Evolutionary conservation across 805 yeast species (phyloP), one percentile per base, ranked within the genome.

Genomic region (Ogataea ramenticola): DNA sequence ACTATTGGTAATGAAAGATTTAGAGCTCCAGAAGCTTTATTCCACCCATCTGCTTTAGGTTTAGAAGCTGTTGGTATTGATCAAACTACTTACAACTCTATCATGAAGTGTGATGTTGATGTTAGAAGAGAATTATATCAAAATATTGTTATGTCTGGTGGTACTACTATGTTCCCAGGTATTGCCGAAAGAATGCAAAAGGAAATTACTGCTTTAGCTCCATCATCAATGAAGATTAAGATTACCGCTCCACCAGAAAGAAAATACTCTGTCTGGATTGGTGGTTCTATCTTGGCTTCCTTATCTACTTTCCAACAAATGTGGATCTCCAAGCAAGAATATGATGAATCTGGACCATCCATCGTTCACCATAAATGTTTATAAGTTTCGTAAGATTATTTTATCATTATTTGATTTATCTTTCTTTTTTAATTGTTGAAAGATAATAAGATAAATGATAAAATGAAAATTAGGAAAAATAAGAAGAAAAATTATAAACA

Each of bases 301-400:
- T 83, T 93, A 71, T 87, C 96, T 53, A 93, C 99, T 71, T 93
- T 93, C 97, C 98, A 93, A 82, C 98, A 93, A 78, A 91, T 93
- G 98, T 93, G 99, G 99, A 89, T 93, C 86, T 90, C 98, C 68
- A 93, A 93, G 83, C 98, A 93, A 80, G 99, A 93, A 81, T 93
- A 93, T 86, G 99, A 93, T 83, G 99, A 93, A 80, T 87, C 96
- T 77, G 99, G 99, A 68, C 99, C 99, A 66, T 89, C 97, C 54
- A 93, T 93, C 70, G 99, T 93, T 65, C 93, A 86, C 82, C 90
- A 85, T 77, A 86, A 86, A 77, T 86, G 95, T 79, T 85, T 85
- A 82, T 84, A 82, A 80, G 24, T 39, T 39, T 19, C 6, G 16
- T 39, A 19, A 20, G 11, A 3, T 19, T 39, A 27, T 16, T 27